These are phyloP conservation scores for Yamadazyma tumulicola DNA, from an alignment of 805 yeast species.

Conservation along the genomic window DNA sequence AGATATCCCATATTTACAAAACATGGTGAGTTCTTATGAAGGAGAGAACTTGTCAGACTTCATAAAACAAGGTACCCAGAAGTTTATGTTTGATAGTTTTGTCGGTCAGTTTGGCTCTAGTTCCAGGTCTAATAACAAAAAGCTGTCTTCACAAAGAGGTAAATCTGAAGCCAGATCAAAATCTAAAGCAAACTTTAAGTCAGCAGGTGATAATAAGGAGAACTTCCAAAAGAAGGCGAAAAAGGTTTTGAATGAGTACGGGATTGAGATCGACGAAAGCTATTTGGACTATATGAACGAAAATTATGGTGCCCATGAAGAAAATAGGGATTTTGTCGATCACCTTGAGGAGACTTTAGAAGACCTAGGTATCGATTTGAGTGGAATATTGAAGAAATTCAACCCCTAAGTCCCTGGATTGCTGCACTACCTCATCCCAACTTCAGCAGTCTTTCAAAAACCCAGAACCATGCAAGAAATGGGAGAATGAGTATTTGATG, in stretches of 20 bases:
- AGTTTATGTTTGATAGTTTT: conserved; percentile 4
- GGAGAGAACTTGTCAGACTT: conserved; percentile 7
- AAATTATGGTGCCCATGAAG: conserved; percentile 2
- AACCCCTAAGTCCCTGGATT: no score
- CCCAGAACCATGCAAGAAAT: no score
- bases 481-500: no score
- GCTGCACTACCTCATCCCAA: no score
- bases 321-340: conserved; percentile 1
- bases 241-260: conserved; percentile 13
- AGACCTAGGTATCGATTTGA: conserved; percentile 2
- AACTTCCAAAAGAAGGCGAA: conserved; percentile 11
- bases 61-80: conserved; percentile 5
- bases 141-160: background rate
- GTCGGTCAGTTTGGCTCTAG: background rate
- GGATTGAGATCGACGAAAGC: conserved; percentile 15
- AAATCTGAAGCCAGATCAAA: background rate
- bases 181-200: conserved; percentile 3
- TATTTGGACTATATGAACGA: conserved; percentile 15
- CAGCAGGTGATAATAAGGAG: conserved; percentile 4
- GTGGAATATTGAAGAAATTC: conserved; percentile 1
- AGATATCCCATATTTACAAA: conserved; percentile 13
- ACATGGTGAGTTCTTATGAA: conserved; percentile 4
- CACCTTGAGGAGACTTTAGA: conserved; percentile 2
- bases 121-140: background rate
- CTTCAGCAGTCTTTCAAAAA: no score